Conservation (phyloP, 2,329 filamentous ascomycete genomes). For the Gnomoniopsis smithogilvyi region DNA sequence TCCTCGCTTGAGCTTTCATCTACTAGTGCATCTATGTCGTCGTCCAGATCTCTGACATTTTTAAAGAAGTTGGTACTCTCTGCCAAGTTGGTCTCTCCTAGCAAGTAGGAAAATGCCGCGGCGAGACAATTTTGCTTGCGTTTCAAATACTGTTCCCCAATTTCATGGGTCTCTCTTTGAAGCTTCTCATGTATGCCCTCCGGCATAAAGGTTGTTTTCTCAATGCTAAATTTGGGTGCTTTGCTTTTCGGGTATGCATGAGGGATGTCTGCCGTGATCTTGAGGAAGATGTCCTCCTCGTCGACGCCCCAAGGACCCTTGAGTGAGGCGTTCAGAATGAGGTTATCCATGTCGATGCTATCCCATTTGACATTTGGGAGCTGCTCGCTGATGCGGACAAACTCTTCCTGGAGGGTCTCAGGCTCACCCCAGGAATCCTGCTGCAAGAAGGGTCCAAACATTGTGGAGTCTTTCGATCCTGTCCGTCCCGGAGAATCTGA, state of each 20-base stretch:
- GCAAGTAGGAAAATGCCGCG: slow-evolving; percentile 58
- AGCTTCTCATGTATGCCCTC: slow-evolving; percentile 51
- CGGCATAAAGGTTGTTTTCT: slow-evolving; percentile 61
- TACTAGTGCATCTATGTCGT: slow-evolving; percentile 51
- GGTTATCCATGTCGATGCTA: slow-evolving; percentile 59
- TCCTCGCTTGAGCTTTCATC: slow-evolving; percentile 85
- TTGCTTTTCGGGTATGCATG: slow-evolving; percentile 55
- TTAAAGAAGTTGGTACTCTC: slow-evolving; percentile 60
- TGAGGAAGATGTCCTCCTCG: slow-evolving; percentile 57
- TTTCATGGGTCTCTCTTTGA: slow-evolving; percentile 52
- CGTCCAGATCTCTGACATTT: slow-evolving; percentile 61
- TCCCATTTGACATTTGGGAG: slow-evolving; percentile 64
- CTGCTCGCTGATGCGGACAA: slow-evolving; percentile 58
- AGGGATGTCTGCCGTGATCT: slow-evolving; percentile 59
- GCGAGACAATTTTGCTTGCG: slow-evolving; percentile 61
- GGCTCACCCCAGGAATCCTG: slow-evolving; percentile 58
- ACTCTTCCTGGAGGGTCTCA: slow-evolving; percentile 62
- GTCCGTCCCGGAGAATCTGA: slow-evolving; percentile 44
- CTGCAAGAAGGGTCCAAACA: slow-evolving; percentile 49
- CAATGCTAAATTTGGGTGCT: slow-evolving; percentile 57
- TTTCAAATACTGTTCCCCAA: slow-evolving; percentile 53
- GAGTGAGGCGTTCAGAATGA: slow-evolving; percentile 57
- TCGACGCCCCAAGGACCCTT: slow-evolving; percentile 62
- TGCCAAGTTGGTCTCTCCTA: slow-evolving; percentile 61
- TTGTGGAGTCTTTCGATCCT: slow-evolving; percentile 48